Evolutionary conservation across 371 early-diverging fungal genomes (phyloP).

Genomic region (Mortierella polycephala): DNA sequence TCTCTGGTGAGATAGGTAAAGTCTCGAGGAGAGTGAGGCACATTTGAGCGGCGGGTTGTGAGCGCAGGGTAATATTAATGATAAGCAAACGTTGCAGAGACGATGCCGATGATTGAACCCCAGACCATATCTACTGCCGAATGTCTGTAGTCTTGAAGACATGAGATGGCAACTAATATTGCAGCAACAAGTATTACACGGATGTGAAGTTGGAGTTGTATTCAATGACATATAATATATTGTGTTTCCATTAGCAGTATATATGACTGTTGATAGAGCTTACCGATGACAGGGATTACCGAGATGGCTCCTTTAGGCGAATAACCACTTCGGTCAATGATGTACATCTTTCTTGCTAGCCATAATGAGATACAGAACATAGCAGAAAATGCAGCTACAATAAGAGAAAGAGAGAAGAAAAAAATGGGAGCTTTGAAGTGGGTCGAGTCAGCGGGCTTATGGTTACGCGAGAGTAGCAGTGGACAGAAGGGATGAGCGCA

Average conservation of each 20-base stretch:
- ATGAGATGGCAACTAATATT: conserved; percentile 71
- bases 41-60: conserved; percentile 7
- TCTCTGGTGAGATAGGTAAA: conserved; percentile 19
- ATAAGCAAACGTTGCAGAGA: conserved; percentile 70
- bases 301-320: conserved; percentile 72
- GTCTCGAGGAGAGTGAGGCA: conserved; percentile 44
- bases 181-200: conserved; percentile 60
- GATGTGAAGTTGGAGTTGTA: conserved; percentile 55
- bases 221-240: too few species aligned
- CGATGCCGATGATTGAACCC: conserved; percentile 66
- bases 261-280: conserved; percentile 56
- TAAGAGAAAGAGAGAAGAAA: background rate
- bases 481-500: conserved; percentile 76
- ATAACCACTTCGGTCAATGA: conserved; percentile 73
- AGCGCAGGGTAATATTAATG: conserved; percentile 71
- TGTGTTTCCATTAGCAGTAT: too few species aligned
- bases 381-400: conserved; percentile 73
- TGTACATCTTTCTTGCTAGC: conserved; percentile 73
- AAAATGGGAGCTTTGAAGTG: background rate
- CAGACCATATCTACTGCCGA: conserved; percentile 77
- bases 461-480: background rate
- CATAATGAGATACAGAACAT: conserved; percentile 71
- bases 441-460: too few species aligned
- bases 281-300: conserved; percentile 60
- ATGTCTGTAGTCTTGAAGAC: conserved; percentile 79